Evolutionary conservation across 73 alveolate genomes (phyloP), one percentile per base, ranked within the genome.

Genomic region (Blepharisma stoltei): DNA sequence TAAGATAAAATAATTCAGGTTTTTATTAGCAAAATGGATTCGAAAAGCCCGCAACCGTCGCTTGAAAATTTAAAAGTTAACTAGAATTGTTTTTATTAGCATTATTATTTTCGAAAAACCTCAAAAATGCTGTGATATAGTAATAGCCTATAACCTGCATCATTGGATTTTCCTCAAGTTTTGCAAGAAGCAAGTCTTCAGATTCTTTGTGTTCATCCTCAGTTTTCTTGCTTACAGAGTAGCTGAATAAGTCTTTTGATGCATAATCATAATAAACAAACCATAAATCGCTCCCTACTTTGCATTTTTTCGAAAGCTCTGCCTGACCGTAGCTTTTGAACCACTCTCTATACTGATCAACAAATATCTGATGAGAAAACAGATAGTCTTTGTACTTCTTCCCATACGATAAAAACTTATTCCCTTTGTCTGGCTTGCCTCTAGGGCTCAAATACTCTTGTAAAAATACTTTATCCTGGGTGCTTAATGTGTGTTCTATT

Each of bases 181-280:
- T 32, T 32, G 41, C 41, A 32, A 32, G 41, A 32, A 32, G 41
- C 41, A 32, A 32, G 41, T 32, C 41, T 32, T 32, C 41, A 32
- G 41, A 32, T 32, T 32, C 41, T 32, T 32, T 32, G 41, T 32
- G 41, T 32, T 32, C 41, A 32, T 32, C 41, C 3, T 32, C 41
- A 32, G 41, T 32, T 32, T 32, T 32, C 41, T 32, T 32, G 41
- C 41, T 32, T 32, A 32, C 41, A 32, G 41, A 32, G 41, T 60
- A 60, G 23, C 73, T 18, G 46, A 60, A 60, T 9, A 60, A 25
- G n/a, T 60, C 73, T 9, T 14, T n/a, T 25, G 14, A 14, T 14
- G 46, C 14, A 38, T 60, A 60, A 25, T 60, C 23, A 60, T 60
- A 60, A 60, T 60, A 60, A 25, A 60, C 73, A 60, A 60, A 60